Evolutionary conservation across 768 basidiomycete genomes (phyloP).

Genomic region (Hygrocybe coccinea): DNA sequence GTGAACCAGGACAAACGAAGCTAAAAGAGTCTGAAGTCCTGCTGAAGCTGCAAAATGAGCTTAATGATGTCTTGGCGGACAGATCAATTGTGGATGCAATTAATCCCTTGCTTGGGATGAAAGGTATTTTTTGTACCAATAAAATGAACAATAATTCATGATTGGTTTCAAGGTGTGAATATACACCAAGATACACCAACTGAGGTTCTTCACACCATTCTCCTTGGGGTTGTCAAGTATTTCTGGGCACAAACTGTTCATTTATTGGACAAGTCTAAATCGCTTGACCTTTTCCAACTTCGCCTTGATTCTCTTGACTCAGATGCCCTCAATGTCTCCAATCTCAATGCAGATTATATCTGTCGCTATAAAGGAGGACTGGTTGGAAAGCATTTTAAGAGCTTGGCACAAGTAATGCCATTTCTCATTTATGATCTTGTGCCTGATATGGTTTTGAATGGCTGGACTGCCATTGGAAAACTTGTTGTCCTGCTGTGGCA

Average conservation of each 20-base stretch:
- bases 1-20: neutral
- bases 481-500: slow-evolving; percentile 26
- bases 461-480: slow-evolving; percentile 21
- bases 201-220: slow-evolving; percentile 31
- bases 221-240: slow-evolving; percentile 35
- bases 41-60: neutral
- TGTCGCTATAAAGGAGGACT: slow-evolving; percentile 26
- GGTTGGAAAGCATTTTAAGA: slow-evolving; percentile 28
- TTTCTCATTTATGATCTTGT: slow-evolving; percentile 26
- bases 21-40: neutral
- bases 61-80: neutral
- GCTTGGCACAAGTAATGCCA: slow-evolving; percentile 27
- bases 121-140: neutral
- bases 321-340: slow-evolving; percentile 24
- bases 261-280: slow-evolving; percentile 24
- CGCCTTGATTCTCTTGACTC: slow-evolving; percentile 21
- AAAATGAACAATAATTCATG: neutral
- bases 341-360: slow-evolving; percentile 29
- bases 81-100: neutral
- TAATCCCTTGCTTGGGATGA: slow-evolving; percentile 8
- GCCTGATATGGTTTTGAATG: slow-evolving; percentile 11
- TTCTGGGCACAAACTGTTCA: slow-evolving; percentile 20
- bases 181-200: slow-evolving; percentile 30
- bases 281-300: slow-evolving; percentile 18
- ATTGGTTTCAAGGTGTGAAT: slow-evolving; percentile 18